Base-by-base conservation (phyloP, 805 yeast species). In the Candida stauntonica region DNA sequence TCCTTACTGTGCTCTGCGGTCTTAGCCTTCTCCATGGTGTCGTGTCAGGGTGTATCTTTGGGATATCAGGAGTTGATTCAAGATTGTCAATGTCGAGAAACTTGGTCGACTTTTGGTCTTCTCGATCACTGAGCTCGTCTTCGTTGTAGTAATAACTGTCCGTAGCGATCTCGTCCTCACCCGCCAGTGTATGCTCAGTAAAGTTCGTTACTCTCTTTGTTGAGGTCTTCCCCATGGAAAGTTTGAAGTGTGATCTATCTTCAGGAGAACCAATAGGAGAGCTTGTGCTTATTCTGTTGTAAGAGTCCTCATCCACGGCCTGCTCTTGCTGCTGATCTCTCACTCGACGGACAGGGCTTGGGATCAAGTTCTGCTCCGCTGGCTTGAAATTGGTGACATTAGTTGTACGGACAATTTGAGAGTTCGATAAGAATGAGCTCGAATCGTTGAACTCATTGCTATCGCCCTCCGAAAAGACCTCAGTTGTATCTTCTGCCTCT, bases 21-120 rank as follows among this genome's bases (percentile, higher is more conserved):
- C 62, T 37, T 12, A 45, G 44, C 28, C 47, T 46, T 35, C 67
- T 55, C 68, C 68, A 64, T 3, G 68, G 68, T 1, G 67, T 64
- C 40, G 61, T 46, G 5, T 64, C 60, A 6, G 57, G 61, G 16
- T 54, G 52, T 33, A 64, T 49, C 37, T 54, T 55, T 13, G 69
- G 69, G 17, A 63, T 44, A 16, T 48, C 48, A 5, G 59, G 60
- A 16, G 45, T 51, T 18, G 46, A 50, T 15, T 24, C 48, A 36
- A 42, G 63, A 42, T 52, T 46, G 35, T 55, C 60, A 23, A 55
- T 54, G 20, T 54, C 58, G 18, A 54, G 44, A 21, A 45, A 50
- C 24, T 40, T 45, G 8, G 51, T 26, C 2, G 48, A 24, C 26
- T 39, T 45, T 27, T 43, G 42, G n/a, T 38, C 36, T 9, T 39